Evolutionary conservation across 176 grass and related monocot genomes (phyloP).

Genomic region (Aegilops sharonensis): DNA sequence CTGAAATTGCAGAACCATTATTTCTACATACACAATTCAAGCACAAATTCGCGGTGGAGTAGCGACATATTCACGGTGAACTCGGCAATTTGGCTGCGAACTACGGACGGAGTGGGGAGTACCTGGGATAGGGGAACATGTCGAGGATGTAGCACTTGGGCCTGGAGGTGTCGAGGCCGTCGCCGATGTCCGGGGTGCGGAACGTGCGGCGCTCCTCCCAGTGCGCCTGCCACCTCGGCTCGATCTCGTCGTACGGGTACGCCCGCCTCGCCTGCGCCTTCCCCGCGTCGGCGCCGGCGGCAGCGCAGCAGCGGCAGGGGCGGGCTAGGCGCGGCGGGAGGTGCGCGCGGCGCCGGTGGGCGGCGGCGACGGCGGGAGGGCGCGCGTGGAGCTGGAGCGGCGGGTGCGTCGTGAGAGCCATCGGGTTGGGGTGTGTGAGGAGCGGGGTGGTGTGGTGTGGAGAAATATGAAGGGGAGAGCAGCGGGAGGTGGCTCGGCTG

Average conservation of each 20-base stretch:
- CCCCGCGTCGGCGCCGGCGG: neutral
- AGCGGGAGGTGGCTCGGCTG: neutral
- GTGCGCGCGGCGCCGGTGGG: neutral
- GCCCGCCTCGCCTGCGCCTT: conserved; percentile 43
- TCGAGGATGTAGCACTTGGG: conserved; percentile 97
- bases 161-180: conserved; percentile 69
- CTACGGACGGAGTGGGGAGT: neutral
- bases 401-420: conserved; percentile 38
- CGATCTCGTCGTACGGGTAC: conserved; percentile 85
- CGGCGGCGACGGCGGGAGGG: neutral
- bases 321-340: conserved; percentile 1
- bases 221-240: conserved; percentile 83
- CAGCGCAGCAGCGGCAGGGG: conserved; percentile 21
- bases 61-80: neutral
- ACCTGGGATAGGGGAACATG: conserved; percentile 98
- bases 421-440: neutral
- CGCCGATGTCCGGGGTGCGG: conserved; percentile 57
- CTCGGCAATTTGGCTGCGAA: neutral
- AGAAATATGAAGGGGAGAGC: conserved; percentile 6
- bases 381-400: conserved; percentile 26
- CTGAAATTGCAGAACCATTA: neutral
- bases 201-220: conserved; percentile 89
- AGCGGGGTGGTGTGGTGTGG: neutral
- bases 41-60: neutral
- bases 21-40: neutral